A percentile compares a stretch with the other conserved stretches of the same genome.
These are phyloP conservation scores for Calendula officinalis DNA, from an alignment of 129 eudicot genomes.

Conservation along the genomic window DNA sequence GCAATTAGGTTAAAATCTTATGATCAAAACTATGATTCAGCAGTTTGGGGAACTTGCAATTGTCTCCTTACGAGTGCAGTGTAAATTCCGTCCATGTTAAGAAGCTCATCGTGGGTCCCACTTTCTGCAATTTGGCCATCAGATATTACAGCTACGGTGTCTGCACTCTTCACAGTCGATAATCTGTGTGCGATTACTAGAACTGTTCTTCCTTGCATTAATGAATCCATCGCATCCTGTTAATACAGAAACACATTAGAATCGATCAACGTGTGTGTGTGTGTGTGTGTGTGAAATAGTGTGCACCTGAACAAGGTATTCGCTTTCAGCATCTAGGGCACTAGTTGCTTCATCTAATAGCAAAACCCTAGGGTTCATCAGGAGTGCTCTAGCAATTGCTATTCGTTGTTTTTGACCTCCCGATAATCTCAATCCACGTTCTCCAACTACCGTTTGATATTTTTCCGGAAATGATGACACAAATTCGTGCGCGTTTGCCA, in stretches of 20 bases:
- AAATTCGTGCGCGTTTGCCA: slow-evolving; percentile 62
- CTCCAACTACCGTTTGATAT: slow-evolving; percentile 55
- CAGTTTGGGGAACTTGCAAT: slow-evolving; percentile 47
- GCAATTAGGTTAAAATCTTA: neutral
- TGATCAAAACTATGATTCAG: slow-evolving; percentile 31
- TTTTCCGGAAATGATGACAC: slow-evolving; percentile 46
- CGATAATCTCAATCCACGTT: slow-evolving; percentile 54
- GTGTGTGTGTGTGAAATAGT: neutral
- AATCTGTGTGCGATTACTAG: slow-evolving; percentile 74
- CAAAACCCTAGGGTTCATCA: slow-evolving; percentile 54
- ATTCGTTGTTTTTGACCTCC: slow-evolving; percentile 62
- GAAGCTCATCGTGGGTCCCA: slow-evolving; percentile 66
- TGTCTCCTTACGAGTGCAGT: slow-evolving; percentile 68
- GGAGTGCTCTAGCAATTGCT: slow-evolving; percentile 56
- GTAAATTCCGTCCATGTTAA: slow-evolving; percentile 62
- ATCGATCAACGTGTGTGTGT: slow-evolving; percentile 10
- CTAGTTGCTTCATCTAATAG: slow-evolving; percentile 58
- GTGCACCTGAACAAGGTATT: slow-evolving; percentile 51
- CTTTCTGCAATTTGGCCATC: slow-evolving; percentile 71
- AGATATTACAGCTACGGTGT: slow-evolving; percentile 64
- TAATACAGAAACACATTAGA: slow-evolving; percentile 3
- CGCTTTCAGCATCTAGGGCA: slow-evolving; percentile 51
- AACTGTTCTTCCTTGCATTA: slow-evolving; percentile 73
- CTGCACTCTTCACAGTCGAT: slow-evolving; percentile 70
- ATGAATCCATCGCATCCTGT: slow-evolving; percentile 75